Base-by-base conservation (phyloP, 164 flowering plant species). In the Cinnamomum micranthum region DNA sequence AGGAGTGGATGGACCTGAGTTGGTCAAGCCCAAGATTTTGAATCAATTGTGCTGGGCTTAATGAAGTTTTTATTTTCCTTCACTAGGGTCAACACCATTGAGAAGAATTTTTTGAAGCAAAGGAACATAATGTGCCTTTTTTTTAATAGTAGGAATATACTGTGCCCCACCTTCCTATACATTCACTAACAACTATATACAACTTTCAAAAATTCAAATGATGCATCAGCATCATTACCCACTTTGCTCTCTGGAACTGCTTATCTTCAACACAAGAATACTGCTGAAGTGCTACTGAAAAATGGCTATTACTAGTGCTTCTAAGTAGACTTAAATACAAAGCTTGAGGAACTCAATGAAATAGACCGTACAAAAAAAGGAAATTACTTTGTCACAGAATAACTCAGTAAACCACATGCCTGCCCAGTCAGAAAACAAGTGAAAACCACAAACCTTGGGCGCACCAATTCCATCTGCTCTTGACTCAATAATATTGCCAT, bases 381-480 rank as follows among this genome's bases (percentile, higher is more conserved):
- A 52, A 31, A 41, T 41, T 41, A 11, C 11, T 20, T 55, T 15
- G n/a, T 55, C 17, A 55, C n/a, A 14, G 17, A 55, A 55, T 55
- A 55, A 55, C 60, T 55, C 28, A 64, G 17, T 64, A 4, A 15
- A 23, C 22, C 52, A 69, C 22, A 11, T 69, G 47, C 24, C 47
- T 35, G 28, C n/a, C 25, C 9, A 69, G 10, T 28, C 23, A 25
- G 22, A 71, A 67, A 71, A 74, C 24, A 10, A 55, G 62, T 69
- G 55, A 47, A 50, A 65, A 69, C 23, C 41, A 82, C 87, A 68
- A 35, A 92, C 97, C 94, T 90, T 92, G 66, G 97, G 92, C 24
- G 87, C 84, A 71, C 97, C 97, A 81, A 92, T 88, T 65, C 93
- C 94, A 69, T 90, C 94, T 76, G 81, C 81, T 66, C 85, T 85